Conservation (phyloP, 2,329 filamentous ascomycete genomes). For the Colletotrichum endophyticum region DNA sequence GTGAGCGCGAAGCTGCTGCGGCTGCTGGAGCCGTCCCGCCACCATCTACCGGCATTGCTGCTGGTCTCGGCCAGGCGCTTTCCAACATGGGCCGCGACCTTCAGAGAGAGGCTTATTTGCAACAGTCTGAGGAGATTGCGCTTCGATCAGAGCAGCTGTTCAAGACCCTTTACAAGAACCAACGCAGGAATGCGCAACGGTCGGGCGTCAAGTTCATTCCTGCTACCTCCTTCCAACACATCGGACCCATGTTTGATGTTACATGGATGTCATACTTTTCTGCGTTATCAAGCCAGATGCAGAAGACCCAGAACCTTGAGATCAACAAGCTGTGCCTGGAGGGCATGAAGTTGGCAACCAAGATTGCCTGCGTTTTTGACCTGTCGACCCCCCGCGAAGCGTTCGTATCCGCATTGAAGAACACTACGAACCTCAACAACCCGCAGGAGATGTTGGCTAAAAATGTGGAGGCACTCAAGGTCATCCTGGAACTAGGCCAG, state of each 20-base stretch:
- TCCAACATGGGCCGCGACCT: slow-evolving; percentile 91
- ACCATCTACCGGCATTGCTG: slow-evolving; percentile 72
- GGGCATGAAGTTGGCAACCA: slow-evolving; percentile 91
- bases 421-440: slow-evolving; percentile 95
- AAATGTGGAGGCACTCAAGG: slow-evolving; percentile 93
- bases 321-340: slow-evolving; percentile 93
- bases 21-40: slow-evolving; percentile 71
- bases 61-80: slow-evolving; percentile 85
- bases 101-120: slow-evolving; percentile 89
- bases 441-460: slow-evolving; percentile 94
- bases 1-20: slow-evolving; percentile 87
- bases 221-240: slow-evolving; percentile 91
- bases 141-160: slow-evolving; percentile 81
- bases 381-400: slow-evolving; percentile 92
- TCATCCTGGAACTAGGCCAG: slow-evolving; percentile 88
- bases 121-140: slow-evolving; percentile 92
- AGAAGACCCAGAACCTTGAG: slow-evolving; percentile 91
- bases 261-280: slow-evolving; percentile 99
- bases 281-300: slow-evolving; percentile 89
- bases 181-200: slow-evolving; percentile 79
- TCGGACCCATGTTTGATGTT: slow-evolving; percentile 98
- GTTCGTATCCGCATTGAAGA: slow-evolving; percentile 90
- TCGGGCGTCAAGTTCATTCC: slow-evolving; percentile 80
- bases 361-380: slow-evolving; percentile 92
- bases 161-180: slow-evolving; percentile 89